A percentile compares a stretch with the other conserved stretches of the same genome.
Conservation (phyloP, 1,284 basidiomycete species). For the Apiotrichum mycotoxinovorans region DNA sequence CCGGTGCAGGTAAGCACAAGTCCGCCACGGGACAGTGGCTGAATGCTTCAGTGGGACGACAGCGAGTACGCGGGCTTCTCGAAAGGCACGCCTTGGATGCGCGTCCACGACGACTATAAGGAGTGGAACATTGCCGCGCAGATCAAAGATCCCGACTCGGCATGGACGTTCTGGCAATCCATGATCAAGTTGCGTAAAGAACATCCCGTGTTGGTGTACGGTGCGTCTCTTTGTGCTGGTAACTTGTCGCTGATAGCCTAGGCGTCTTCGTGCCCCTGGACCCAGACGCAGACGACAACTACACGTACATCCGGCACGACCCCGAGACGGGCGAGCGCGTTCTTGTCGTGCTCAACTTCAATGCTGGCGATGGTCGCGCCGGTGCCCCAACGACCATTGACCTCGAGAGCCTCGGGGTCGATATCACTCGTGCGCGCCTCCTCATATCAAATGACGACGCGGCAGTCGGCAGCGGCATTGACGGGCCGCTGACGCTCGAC, state of each 20-base stretch:
- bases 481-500: slow-evolving; percentile 16
- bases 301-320: slow-evolving; percentile 44
- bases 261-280: slow-evolving; percentile 42
- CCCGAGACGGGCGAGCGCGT: slow-evolving; percentile 23
- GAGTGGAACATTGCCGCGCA: slow-evolving; percentile 62
- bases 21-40: too few species aligned
- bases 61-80: slow-evolving; percentile 63
- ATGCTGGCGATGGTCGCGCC: slow-evolving; percentile 19
- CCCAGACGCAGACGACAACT: slow-evolving; percentile 34
- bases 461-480: slow-evolving; percentile 17
- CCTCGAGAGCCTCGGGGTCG: slow-evolving; percentile 14
- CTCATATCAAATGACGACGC: slow-evolving; percentile 27
- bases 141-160: slow-evolving; percentile 54
- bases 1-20: slow-evolving; percentile 21
- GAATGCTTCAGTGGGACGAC: slow-evolving; percentile 57
- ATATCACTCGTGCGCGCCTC: slow-evolving; percentile 23
- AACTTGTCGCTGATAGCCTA: background rate
- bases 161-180: slow-evolving; percentile 60
- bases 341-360: slow-evolving; percentile 43
- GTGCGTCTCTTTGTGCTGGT: slow-evolving; percentile 37
- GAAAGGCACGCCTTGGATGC: slow-evolving; percentile 65
- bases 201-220: slow-evolving; percentile 47
- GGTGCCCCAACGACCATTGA: slow-evolving; percentile 16
- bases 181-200: slow-evolving; percentile 58
- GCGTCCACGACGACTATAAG: slow-evolving; percentile 64